Evolutionary conservation across 257 asterid species (phyloP).

Genomic region (Scutellaria minor): DNA sequence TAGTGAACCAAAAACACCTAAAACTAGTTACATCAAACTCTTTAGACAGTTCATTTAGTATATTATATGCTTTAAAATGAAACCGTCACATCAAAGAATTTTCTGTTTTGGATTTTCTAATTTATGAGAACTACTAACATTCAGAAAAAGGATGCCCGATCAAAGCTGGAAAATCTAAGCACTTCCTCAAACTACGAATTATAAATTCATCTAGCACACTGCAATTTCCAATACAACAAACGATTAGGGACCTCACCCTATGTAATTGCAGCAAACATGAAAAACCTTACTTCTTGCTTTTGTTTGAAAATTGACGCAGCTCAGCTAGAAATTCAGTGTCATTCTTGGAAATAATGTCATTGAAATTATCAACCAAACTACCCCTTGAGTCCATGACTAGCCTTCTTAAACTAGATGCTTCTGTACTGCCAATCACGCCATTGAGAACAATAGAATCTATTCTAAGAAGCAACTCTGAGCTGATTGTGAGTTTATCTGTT

Average conservation of each 20-base stretch:
- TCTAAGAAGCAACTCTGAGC: slow-evolving; percentile 74
- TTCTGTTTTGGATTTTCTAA: neutral
- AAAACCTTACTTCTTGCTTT: slow-evolving; percentile 53
- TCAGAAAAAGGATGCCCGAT: neutral
- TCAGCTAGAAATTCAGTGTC: slow-evolving; percentile 67
- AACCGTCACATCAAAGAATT: slow-evolving; percentile 24
- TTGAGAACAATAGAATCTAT: slow-evolving; percentile 79
- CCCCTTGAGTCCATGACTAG: slow-evolving; percentile 57
- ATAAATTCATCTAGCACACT: neutral
- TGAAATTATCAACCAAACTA: slow-evolving; percentile 53
- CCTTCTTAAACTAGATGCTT: slow-evolving; percentile 76
- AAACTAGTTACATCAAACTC: neutral
- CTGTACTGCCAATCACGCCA: slow-evolving; percentile 59
- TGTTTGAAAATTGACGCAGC: slow-evolving; percentile 57
- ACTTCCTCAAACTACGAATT: slow-evolving; percentile 10
- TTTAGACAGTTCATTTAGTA: neutral
- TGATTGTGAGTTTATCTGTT: slow-evolving; percentile 57
- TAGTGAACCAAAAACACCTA: neutral
- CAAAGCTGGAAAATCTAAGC: slow-evolving; percentile 4
- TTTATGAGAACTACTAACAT: slow-evolving; percentile 14
- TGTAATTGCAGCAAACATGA: slow-evolving; percentile 28
- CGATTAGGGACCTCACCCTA: slow-evolving; percentile 14
- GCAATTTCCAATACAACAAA: neutral
- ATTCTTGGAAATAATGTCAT: slow-evolving; percentile 45
- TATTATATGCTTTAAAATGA: slow-evolving; percentile 10